These are phyloP conservation scores for Metschnikowia lochheadii DNA, from an alignment of 805 yeast genomes.

Conservation along the genomic window DNA sequence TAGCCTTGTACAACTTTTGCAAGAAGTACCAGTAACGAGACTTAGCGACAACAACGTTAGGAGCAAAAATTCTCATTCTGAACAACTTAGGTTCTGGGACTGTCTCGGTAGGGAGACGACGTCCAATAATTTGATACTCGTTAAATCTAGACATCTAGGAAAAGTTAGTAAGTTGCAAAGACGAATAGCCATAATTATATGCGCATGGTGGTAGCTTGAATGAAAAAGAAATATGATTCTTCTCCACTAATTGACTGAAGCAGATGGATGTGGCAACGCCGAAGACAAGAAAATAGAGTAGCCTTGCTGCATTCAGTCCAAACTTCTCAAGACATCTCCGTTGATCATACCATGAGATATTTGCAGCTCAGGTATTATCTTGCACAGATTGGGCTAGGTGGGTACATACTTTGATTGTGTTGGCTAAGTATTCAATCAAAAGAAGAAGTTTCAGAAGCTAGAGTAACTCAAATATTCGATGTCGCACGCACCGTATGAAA, in stretches of 20 bases:
- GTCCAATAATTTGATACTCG: conserved; percentile 99
- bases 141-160: conserved; percentile 83
- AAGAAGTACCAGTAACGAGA: conserved; percentile 99
- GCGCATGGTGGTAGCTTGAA: not conserved
- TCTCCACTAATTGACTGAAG: not conserved
- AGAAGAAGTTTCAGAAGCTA: conserved; percentile 9
- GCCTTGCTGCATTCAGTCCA: not conserved
- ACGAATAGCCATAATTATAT: not conserved
- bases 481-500: conserved; percentile 18
- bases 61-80: conserved; percentile 99
- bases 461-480: conserved; percentile 6
- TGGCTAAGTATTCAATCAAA: conserved; percentile 16
- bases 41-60: conserved; percentile 98
- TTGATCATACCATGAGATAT: too few relatives aligned
- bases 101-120: conserved; percentile 98
- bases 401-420: conserved; percentile 15
- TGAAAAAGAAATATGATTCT: not conserved
- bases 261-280: not conserved
- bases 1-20: conserved; percentile 98
- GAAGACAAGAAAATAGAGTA: not conserved
- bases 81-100: conserved; percentile 99
- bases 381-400: not conserved
- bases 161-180: conserved; percentile 13
- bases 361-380: too few relatives aligned
- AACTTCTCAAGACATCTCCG: not conserved